Conservation (phyloP, 225 moss, liverwort and hornwort genomes). For the Rhytidiadelphus loreus region DNA sequence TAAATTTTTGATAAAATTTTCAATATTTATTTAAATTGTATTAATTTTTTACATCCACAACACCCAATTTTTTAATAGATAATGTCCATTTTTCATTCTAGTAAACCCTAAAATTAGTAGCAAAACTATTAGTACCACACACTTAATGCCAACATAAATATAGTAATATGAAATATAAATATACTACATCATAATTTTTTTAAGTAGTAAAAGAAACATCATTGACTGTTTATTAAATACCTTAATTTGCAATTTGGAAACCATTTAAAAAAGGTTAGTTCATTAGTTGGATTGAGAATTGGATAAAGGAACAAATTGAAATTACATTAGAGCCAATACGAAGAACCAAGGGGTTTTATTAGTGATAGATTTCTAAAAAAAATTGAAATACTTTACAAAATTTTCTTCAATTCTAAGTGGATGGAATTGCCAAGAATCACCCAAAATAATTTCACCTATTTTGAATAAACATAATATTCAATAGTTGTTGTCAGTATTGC, state of each 20-base stretch:
- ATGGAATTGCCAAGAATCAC: not conserved
- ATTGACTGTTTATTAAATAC: no score
- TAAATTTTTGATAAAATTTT: not conserved
- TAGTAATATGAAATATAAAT: not conserved
- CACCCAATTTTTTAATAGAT: not conserved
- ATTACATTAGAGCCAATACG: no score
- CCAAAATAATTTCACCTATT: not conserved
- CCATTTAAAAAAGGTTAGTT: not conserved
- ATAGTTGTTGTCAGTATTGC: no score
- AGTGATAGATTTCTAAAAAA: not conserved
- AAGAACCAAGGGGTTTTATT: not conserved
- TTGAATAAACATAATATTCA: no score
- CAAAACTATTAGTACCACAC: fast-evolving
- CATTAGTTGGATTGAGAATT: not conserved
- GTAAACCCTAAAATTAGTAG: fast-evolving
- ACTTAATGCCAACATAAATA: no score
- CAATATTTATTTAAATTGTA: not conserved
- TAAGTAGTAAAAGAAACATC: not conserved
- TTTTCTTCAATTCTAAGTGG: not conserved
- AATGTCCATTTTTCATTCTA: no score
- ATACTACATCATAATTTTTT: not conserved
- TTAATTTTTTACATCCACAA: not conserved
- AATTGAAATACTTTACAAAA: no score
- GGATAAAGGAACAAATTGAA: not conserved
- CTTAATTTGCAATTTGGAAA: not conserved